Evolutionary conservation across 192 early-diverging fungal genomes (phyloP).

Genomic region (Coemansia sp.): DNA sequence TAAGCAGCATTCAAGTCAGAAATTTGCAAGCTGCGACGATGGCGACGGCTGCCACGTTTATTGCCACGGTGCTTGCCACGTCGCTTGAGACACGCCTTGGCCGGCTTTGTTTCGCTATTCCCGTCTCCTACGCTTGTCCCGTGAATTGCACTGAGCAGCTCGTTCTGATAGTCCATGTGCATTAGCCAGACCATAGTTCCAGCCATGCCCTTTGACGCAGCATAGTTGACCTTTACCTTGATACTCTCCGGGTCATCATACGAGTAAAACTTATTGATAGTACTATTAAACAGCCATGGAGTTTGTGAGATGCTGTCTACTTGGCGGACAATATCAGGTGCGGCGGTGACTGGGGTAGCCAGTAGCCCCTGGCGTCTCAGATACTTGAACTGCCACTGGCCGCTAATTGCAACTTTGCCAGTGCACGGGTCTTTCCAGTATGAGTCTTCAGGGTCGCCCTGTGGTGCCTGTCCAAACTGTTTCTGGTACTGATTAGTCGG

Average conservation of each 20-base stretch:
- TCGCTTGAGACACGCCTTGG: not conserved
- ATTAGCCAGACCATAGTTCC: slow-evolving; percentile 72
- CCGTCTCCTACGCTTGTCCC: not conserved
- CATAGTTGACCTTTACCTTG: slow-evolving; percentile 59
- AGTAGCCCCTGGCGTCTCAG: slow-evolving; percentile 57
- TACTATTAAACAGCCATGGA: slow-evolving; percentile 71
- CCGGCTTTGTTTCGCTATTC: not conserved
- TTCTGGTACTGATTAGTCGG: slow-evolving; percentile 32
- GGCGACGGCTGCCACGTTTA: not conserved
- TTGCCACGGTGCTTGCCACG: not conserved
- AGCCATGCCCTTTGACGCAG: slow-evolving; percentile 55
- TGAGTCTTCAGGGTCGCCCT: slow-evolving; percentile 57
- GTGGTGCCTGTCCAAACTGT: not conserved
- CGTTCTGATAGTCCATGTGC: slow-evolving; percentile 63
- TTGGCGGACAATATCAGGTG: slow-evolving; percentile 58
- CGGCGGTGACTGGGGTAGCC: slow-evolving; percentile 19
- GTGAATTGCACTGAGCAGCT: slow-evolving; percentile 48
- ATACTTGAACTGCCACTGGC: slow-evolving; percentile 62
- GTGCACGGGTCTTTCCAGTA: slow-evolving; percentile 54
- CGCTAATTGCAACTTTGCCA: slow-evolving; percentile 22
- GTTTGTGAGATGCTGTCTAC: slow-evolving; percentile 62
- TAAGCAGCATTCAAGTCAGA: too few relatives aligned
- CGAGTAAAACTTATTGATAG: slow-evolving; percentile 58
- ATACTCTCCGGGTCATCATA: slow-evolving; percentile 69
- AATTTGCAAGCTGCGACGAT: not conserved